phyloP scores from a whole-genome alignment of 176 grass and related monocot species.

The Musa schizocarpa region DNA sequence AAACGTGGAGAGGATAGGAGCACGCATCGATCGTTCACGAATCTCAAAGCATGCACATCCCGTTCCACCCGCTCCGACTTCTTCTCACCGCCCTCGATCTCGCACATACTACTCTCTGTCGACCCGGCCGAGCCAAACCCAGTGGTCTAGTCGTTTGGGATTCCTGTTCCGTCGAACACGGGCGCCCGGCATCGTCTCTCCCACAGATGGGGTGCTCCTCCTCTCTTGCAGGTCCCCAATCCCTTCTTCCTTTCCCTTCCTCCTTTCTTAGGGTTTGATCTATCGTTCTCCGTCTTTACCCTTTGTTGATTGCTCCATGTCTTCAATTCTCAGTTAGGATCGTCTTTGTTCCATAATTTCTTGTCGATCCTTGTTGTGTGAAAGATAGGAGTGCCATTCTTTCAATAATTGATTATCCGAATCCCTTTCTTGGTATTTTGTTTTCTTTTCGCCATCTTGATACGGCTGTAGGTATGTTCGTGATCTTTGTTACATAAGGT shows the following conservation, averaged over 20 bases:
- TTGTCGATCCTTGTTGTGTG: background rate
- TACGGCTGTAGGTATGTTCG: too few relatives aligned
- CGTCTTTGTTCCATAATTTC: background rate
- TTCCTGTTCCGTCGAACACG: background rate
- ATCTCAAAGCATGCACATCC: background rate
- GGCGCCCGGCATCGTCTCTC: background rate
- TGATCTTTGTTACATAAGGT: too few relatives aligned
- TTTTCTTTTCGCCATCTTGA: background rate
- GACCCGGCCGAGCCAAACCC: background rate
- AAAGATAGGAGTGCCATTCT: background rate
- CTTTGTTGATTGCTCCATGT: background rate
- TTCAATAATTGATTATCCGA: background rate
- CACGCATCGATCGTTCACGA: too few relatives aligned
- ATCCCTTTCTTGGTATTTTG: background rate
- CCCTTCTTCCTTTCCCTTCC: background rate
- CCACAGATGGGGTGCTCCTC: constrained; percentile 12
- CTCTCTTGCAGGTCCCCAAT: constrained; percentile 5
- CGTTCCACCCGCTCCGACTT: background rate
- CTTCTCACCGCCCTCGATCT: background rate
- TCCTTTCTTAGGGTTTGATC: background rate
- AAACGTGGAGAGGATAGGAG: too few relatives aligned
- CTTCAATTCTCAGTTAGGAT: background rate
- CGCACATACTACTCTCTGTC: background rate
- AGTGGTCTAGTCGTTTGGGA: background rate
- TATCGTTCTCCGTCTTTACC: background rate